Evolutionary conservation across 768 basidiomycete genomes (phyloP), one percentile per base, ranked within the genome.

Genomic region (Heimioporus sp.): DNA sequence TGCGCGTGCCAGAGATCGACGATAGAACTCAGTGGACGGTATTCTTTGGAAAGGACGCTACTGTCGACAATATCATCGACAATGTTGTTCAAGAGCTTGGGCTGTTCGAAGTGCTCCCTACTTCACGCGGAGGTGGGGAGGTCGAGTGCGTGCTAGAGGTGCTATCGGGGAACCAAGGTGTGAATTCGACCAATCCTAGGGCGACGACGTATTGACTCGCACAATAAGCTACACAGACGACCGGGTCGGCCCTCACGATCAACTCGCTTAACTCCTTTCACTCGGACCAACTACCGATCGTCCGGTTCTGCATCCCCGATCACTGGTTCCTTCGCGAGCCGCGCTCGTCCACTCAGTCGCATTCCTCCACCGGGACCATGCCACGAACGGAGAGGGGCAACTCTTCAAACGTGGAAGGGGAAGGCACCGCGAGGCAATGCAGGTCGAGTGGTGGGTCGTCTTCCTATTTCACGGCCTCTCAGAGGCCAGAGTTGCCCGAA

Each of bases 61-160:
- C 80, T 4, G 81, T 83, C 3, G 65, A 72, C n/a, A 79, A 85
- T 39, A 72, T 82, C 15, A 63, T 89, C 42, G 69, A 78, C 31
- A 57, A 61, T 8, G 68, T 88, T 10, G 59, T 80, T 10, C 79
- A 80, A 31, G 84, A 90, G 57, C 76, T 92, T 4, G 91, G 90
- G 2, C 68, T 93, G 20, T 69, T 80, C n/a, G 86, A 78, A 63
- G 72, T 74, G 5, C 66, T 88, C 24, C 82, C 86, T 16, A 73
- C 87, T 15, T 80, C 85, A 2, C 89, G 89, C 41, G 83, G 81
- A 17, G 86, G 84, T 5, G 65, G 59, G 28, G 73, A 68, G 36
- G 57, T 95, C 48, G 85, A 87, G 49, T 93, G 92, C 70, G 79
- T 81, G 1, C 59, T 92, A 15, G 88, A 92, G 65, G 83, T 87